These are phyloP conservation scores for Capillidium rhysosporum DNA, from an alignment of 371 early-diverging fungal genomes.

Conservation along the genomic window DNA sequence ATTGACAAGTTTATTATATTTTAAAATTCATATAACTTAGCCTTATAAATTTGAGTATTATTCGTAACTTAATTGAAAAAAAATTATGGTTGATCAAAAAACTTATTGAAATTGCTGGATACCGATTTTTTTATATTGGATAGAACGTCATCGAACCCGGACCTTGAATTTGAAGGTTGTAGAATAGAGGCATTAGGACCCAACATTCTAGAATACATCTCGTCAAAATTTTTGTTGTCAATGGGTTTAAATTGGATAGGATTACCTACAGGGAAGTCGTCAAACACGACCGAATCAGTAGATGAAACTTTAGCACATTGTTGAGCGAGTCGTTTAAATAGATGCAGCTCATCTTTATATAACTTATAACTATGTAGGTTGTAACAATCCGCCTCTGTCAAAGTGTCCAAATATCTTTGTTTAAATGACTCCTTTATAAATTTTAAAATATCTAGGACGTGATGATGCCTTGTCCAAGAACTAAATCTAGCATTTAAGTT, in stretches of 20 bases:
- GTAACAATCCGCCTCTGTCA: conserved; percentile 43
- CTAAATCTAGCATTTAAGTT: conserved; percentile 55
- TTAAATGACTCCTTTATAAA: conserved; percentile 73
- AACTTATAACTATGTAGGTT: conserved; percentile 53
- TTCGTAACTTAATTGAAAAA: too few relatives aligned
- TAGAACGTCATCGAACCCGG: neutral
- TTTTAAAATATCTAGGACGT: conserved; percentile 60
- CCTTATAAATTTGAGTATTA: too few relatives aligned
- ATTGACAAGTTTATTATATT: too few relatives aligned
- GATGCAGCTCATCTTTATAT: conserved; percentile 38
- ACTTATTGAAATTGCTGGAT: neutral
- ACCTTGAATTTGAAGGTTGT: neutral
- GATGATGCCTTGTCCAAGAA: conserved; percentile 60
- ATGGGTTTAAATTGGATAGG: conserved; percentile 32
- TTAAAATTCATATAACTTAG: too few relatives aligned
- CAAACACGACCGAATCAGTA: conserved; percentile 43
- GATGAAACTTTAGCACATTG: conserved; percentile 63
- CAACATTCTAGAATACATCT: neutral
- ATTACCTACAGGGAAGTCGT: conserved; percentile 31
- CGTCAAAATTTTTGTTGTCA: conserved; percentile 19
- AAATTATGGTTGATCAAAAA: conserved; percentile 2
- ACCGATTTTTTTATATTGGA: neutral
- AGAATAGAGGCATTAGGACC: neutral
- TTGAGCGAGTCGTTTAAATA: conserved; percentile 51
- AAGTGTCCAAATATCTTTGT: conserved; percentile 39